phyloP scores from a whole-genome alignment of 768 basidiomycete genomes.

The Serpula lacrymans region DNA sequence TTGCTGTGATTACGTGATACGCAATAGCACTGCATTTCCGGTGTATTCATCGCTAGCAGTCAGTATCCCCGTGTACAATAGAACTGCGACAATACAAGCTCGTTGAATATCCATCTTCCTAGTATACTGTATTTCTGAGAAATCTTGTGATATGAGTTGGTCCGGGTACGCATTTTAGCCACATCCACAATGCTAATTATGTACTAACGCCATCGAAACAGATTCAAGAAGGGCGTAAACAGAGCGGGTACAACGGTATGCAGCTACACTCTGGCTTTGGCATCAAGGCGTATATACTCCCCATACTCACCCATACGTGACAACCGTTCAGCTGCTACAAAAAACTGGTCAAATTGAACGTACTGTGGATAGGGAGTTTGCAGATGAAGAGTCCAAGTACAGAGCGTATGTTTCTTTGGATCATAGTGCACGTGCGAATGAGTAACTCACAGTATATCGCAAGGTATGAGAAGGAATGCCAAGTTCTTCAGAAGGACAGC shows the following conservation, averaged over 20 bases:
- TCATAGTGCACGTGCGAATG: no score
- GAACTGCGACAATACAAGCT: no score
- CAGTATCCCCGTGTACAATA: no score
- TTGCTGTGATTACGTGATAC: no score
- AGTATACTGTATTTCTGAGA: no score
- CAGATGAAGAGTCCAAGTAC: constrained; percentile 89
- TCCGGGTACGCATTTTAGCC: constrained; percentile 38
- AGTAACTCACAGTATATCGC: not conserved
- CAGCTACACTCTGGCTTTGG: constrained; percentile 12
- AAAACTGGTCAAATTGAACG: constrained; percentile 98
- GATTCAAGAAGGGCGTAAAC: constrained; percentile 93
- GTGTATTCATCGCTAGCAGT: no score
- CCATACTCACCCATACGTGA: constrained; percentile 9
- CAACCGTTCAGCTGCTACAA: constrained; percentile 70
- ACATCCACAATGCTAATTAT: not conserved
- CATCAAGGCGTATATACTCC: constrained; percentile 10
- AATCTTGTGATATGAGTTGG: no score
- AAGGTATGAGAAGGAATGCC: constrained; percentile 97
- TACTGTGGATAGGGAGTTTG: constrained; percentile 91
- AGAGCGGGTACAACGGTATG: constrained; percentile 86
- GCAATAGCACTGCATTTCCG: no score
- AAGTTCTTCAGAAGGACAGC: constrained; percentile 89
- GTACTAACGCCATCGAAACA: constrained; percentile 22
- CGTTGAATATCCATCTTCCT: no score
- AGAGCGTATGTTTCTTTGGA: constrained; percentile 69